Evolutionary conservation across 371 early-diverging fungal genomes (phyloP).

Genomic region (Thermomucor indicae-seudaticae): DNA sequence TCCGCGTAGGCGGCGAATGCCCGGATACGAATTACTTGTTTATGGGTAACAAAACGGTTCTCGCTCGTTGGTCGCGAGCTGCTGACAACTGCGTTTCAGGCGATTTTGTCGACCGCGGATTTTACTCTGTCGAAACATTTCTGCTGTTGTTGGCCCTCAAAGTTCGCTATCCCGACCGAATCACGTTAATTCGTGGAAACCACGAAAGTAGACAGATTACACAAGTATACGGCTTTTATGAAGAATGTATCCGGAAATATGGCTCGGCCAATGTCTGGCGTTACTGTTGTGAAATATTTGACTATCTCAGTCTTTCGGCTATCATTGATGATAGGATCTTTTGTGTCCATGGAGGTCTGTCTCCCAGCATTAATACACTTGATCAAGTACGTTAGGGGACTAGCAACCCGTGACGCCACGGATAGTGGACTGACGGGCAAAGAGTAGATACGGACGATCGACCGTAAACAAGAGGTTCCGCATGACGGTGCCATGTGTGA

Average conservation of each 20-base stretch:
- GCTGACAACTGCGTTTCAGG: constrained; percentile 43
- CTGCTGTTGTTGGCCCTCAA: constrained; percentile 96
- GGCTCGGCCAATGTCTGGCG: constrained; percentile 98
- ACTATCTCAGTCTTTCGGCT: constrained; percentile 92
- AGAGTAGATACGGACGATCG: constrained; percentile 96
- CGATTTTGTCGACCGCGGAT: constrained; percentile 99
- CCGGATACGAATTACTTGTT: constrained; percentile 97
- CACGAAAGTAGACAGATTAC: constrained; percentile 98
- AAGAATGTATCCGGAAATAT: constrained; percentile 97
- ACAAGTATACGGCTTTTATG: constrained; percentile 99
- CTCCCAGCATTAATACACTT: constrained; percentile 88
- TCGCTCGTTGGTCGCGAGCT: background rate
- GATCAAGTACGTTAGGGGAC: too few species aligned
- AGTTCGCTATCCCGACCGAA: constrained; percentile 92
- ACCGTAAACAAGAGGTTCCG: constrained; percentile 98
- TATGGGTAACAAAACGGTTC: constrained; percentile 64
- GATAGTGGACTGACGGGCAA: too few species aligned
- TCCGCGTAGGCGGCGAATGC: constrained; percentile 94
- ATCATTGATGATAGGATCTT: constrained; percentile 93
- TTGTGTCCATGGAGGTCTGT: constrained; percentile 98
- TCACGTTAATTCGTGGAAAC: constrained; percentile 98
- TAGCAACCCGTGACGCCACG: too few species aligned
- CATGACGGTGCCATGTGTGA: constrained; percentile 99
- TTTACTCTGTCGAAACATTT: constrained; percentile 98
- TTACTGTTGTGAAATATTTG: constrained; percentile 98